Evolutionary conservation across 345 rosid genomes (phyloP).

Genomic region (Citrus cavaleriei): DNA sequence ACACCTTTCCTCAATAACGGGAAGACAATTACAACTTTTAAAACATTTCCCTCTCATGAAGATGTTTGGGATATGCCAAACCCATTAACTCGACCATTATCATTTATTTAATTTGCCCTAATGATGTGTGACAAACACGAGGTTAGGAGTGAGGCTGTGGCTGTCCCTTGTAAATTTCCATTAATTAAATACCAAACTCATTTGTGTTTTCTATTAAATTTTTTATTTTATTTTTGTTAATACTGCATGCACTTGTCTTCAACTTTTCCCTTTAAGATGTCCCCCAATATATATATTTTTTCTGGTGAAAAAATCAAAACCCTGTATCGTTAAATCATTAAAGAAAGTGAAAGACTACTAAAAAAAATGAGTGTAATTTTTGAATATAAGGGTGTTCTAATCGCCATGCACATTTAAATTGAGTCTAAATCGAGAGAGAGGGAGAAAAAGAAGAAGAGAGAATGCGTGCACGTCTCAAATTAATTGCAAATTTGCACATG

Average conservation of each 20-base stretch:
- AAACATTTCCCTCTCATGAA: not conserved
- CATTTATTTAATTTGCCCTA: not conserved
- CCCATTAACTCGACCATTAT: not conserved
- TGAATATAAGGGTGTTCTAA: too few relatives aligned
- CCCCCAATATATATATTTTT: not conserved
- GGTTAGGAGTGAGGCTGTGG: not conserved
- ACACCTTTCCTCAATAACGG: not conserved
- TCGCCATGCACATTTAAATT: too few relatives aligned
- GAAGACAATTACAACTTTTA: not conserved
- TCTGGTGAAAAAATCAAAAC: not conserved
- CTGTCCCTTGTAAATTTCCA: not conserved
- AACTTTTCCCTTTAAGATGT: not conserved
- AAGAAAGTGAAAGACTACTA: too few relatives aligned
- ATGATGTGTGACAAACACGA: not conserved
- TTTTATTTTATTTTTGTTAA: not conserved
- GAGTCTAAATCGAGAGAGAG: too few relatives aligned
- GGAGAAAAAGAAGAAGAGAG: too few relatives aligned
- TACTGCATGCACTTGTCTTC: not conserved
- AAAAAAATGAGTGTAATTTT: too few relatives aligned
- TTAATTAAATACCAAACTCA: not conserved
- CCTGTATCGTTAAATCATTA: too few relatives aligned
- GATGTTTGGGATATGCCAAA: not conserved
- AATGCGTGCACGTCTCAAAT: conserved; percentile 11
- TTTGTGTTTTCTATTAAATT: not conserved
- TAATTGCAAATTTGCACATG: not conserved